Conservation (phyloP, 805 yeast species). For the Vanderwaltozyma verrucispora region DNA sequence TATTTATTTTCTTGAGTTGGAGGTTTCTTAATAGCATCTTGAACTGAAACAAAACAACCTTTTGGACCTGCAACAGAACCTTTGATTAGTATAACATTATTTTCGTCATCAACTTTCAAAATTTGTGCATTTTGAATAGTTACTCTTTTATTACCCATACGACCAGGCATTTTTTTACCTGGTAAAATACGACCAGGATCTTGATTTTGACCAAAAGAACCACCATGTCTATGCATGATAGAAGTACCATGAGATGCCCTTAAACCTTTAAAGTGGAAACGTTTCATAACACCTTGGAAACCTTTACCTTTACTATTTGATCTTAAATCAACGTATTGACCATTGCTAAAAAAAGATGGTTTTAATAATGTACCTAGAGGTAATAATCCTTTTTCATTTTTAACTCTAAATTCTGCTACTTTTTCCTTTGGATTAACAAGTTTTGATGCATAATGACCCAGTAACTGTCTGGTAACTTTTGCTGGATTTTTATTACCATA, state of each 20-base stretch:
- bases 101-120: constrained; percentile 67
- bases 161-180: constrained; percentile 97
- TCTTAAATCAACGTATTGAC: constrained; percentile 75
- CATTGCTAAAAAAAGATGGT: constrained; percentile 76
- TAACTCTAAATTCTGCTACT: constrained; percentile 71
- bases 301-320: constrained; percentile 90
- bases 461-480: constrained; percentile 51
- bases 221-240: constrained; percentile 85
- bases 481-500: constrained; percentile 56
- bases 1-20: background rate
- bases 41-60: constrained; percentile 60
- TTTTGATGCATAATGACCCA: constrained; percentile 73
- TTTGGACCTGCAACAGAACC: constrained; percentile 90
- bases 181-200: constrained; percentile 95
- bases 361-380: constrained; percentile 68
- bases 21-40: constrained; percentile 59
- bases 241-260: constrained; percentile 95
- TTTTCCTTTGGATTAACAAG: constrained; percentile 73
- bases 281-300: constrained; percentile 95
- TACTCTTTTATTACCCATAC: constrained; percentile 71
- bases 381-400: constrained; percentile 51
- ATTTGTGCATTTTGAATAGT: constrained; percentile 72
- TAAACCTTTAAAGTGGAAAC: constrained; percentile 82
- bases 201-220: constrained; percentile 93
- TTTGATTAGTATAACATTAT: constrained; percentile 72